Conservation (phyloP, 768 basidiomycete species). For the Austroboletus eburneus region DNA sequence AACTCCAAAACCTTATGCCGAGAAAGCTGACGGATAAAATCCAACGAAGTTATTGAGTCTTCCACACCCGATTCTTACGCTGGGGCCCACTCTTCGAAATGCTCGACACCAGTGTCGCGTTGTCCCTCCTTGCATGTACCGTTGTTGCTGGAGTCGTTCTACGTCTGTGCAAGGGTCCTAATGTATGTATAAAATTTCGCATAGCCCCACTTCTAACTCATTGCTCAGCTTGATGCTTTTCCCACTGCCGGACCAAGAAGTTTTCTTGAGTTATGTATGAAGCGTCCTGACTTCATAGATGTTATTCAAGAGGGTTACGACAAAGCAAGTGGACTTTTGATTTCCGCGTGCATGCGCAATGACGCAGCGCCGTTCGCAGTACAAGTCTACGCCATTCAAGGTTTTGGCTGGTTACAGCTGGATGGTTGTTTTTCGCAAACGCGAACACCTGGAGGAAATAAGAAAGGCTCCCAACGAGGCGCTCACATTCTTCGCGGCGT, state of each 20-base stretch:
- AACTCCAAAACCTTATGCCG: too few species aligned
- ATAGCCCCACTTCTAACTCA: not conserved
- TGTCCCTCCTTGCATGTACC: too few species aligned
- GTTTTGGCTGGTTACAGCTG: constrained; percentile 31
- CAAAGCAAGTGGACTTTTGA: constrained; percentile 17
- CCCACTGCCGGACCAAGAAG: constrained; percentile 28
- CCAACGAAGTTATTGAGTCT: too few species aligned
- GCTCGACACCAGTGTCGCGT: too few species aligned
- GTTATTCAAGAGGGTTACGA: constrained; percentile 32
- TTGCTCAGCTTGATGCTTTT: constrained; percentile 24
- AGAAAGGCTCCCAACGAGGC: constrained; percentile 38
- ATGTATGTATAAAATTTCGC: too few species aligned
- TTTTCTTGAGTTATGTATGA: constrained; percentile 27
- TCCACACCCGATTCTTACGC: too few species aligned
- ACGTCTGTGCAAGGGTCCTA: too few species aligned
- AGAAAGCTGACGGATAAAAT: too few species aligned
- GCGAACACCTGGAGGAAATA: constrained; percentile 36
- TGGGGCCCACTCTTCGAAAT: too few species aligned
- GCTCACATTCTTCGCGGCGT: not conserved
- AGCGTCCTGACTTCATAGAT: constrained; percentile 16
- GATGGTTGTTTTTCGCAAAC: constrained; percentile 35
- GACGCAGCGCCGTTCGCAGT: constrained; percentile 12
- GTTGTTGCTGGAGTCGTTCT: too few species aligned
- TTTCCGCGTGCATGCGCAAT: not conserved
- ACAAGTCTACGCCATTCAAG: constrained; percentile 30